A percentile compares a stretch with the other conserved stretches of the same genome.
phyloP scores from a whole-genome alignment of 208 protist species.

The Willaertia magna region DNA sequence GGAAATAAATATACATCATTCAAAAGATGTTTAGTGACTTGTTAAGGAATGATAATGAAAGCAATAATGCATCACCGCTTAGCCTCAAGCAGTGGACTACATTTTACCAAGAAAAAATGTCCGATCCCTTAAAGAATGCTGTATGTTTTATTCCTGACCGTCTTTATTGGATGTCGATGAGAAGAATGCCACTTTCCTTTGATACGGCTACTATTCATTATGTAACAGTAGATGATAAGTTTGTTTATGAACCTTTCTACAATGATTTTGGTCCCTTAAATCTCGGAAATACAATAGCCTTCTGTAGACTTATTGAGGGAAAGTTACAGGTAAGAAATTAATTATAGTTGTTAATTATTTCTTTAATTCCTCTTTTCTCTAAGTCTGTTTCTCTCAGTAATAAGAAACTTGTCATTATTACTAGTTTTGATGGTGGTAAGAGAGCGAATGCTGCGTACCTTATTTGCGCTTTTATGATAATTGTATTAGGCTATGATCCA shows the following conservation, averaged over 20 bases:
- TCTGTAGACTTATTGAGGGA: constrained; percentile 43
- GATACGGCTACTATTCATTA: neutral
- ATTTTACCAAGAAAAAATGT: too few relatives aligned
- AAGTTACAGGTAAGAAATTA: constrained; percentile 27
- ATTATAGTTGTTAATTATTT: too few relatives aligned
- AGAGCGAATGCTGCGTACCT: constrained; percentile 67
- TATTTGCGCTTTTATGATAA: constrained; percentile 37
- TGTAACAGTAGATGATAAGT: constrained; percentile 26
- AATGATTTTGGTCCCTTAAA: constrained; percentile 80
- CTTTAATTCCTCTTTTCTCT: neutral
- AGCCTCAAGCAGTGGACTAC: too few relatives aligned
- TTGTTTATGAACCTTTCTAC: constrained; percentile 71
- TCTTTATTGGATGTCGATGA: neutral
- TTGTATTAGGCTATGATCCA: constrained; percentile 45
- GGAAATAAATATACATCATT: too few relatives aligned
- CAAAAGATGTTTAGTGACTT: too few relatives aligned
- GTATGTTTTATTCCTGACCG: neutral
- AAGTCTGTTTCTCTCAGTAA: neutral
- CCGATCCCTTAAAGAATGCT: neutral
- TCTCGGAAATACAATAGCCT: constrained; percentile 49
- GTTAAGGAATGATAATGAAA: too few relatives aligned
- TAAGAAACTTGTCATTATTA: constrained; percentile 26
- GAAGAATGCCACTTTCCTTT: neutral
- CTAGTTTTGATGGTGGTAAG: constrained; percentile 48
- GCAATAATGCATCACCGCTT: too few relatives aligned